Conservation (phyloP, 495 filamentous ascomycete genomes). For the Aspergillus hancockii region DNA sequence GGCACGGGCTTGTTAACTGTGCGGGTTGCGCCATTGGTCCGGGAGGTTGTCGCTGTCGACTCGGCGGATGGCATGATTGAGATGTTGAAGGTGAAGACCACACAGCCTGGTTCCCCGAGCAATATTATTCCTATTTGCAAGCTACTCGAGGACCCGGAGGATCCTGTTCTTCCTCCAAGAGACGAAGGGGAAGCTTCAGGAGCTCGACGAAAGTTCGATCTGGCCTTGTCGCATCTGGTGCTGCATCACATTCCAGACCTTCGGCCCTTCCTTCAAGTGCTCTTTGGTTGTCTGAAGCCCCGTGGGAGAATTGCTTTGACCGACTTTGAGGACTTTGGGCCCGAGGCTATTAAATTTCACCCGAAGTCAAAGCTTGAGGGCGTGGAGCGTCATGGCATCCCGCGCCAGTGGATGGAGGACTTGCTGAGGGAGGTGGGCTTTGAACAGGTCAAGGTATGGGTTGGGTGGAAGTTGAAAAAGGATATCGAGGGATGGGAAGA, state of each 20-base stretch:
- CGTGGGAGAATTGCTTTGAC: slow-evolving; percentile 51
- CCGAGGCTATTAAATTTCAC: slow-evolving; percentile 52
- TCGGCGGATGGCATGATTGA: slow-evolving; percentile 54
- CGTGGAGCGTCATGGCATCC: slow-evolving; percentile 56
- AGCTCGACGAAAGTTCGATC: slow-evolving; percentile 38
- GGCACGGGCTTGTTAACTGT: slow-evolving; percentile 57
- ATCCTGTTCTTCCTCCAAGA: slow-evolving; percentile 23
- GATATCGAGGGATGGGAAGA: slow-evolving; percentile 40
- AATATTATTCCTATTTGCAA: slow-evolving; percentile 28
- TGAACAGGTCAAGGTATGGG: slow-evolving; percentile 40
- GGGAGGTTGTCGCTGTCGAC: slow-evolving; percentile 42
- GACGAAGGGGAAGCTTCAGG: slow-evolving; percentile 4
- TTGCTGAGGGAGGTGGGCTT: slow-evolving; percentile 50
- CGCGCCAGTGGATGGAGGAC: slow-evolving; percentile 33
- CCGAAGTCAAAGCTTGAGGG: slow-evolving; percentile 51
- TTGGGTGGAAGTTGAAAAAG: slow-evolving; percentile 48
- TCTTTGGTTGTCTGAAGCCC: slow-evolving; percentile 43
- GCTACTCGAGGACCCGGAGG: slow-evolving; percentile 35
- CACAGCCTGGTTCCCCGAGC: slow-evolving; percentile 6
- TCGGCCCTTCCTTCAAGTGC: slow-evolving; percentile 33
- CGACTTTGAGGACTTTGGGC: slow-evolving; percentile 60
- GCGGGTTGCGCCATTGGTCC: slow-evolving; percentile 45
- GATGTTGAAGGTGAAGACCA: slow-evolving; percentile 44
- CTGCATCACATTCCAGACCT: slow-evolving; percentile 56
- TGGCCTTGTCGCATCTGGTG: slow-evolving; percentile 52